A percentile compares a stretch with the other conserved stretches of the same genome.
Conservation (phyloP, 306 rosid species). For the Glycine latifolia region DNA sequence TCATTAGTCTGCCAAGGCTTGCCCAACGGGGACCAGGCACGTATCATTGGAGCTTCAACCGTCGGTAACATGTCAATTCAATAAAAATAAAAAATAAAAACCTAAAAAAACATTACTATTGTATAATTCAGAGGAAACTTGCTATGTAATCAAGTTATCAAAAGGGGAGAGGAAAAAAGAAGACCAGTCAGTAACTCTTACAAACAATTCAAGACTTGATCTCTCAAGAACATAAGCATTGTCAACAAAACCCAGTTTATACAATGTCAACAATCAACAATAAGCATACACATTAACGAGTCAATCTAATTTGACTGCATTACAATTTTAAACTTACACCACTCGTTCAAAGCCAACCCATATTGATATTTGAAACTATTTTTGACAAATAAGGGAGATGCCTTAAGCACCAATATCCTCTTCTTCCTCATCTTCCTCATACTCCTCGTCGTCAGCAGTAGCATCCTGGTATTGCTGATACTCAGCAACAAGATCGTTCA, state of each 20-base stretch:
- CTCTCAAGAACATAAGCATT: constrained; percentile 47
- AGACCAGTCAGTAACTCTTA: constrained; percentile 30
- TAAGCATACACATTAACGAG: constrained; percentile 49
- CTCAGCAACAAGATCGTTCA: constrained; percentile 66
- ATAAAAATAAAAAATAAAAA: not conserved
- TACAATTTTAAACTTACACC: constrained; percentile 48
- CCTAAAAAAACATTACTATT: not conserved
- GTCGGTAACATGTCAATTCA: not conserved
- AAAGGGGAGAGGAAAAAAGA: not conserved
- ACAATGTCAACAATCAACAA: constrained; percentile 40
- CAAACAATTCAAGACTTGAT: constrained; percentile 49
- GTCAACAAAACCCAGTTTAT: constrained; percentile 50
- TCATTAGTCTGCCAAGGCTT: too few species aligned
- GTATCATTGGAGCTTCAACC: not conserved
- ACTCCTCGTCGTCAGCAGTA: constrained; percentile 59
- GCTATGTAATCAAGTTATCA: not conserved
- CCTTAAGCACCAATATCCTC: constrained; percentile 48
- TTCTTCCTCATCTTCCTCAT: constrained; percentile 56
- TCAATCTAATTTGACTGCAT: constrained; percentile 55
- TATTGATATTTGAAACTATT: constrained; percentile 44
- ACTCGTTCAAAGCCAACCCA: constrained; percentile 51
- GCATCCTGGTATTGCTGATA: constrained; percentile 66
- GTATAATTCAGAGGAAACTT: not conserved
- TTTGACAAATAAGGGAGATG: constrained; percentile 22
- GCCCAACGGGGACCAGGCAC: too few species aligned